phyloP scores from a whole-genome alignment of 768 basidiomycete species.

The Pisolithus microcarpus region DNA sequence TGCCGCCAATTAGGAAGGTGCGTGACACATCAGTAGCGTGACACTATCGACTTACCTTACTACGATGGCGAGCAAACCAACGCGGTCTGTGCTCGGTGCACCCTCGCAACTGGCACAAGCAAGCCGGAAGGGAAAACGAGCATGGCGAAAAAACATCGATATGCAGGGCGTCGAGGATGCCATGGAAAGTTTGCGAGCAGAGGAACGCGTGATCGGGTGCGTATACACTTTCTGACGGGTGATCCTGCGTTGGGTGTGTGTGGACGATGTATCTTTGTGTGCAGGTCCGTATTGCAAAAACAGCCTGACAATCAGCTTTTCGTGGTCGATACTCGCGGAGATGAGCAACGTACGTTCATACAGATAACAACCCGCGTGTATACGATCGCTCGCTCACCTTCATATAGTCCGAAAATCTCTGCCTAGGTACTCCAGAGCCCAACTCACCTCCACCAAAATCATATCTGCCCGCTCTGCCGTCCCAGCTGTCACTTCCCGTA shows the following conservation, averaged over 20 bases:
- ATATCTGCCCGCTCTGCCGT: conserved; percentile 82
- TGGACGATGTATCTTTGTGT: neutral
- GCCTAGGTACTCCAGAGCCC: conserved; percentile 45
- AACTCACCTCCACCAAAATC: conserved; percentile 68
- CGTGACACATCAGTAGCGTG: no score
- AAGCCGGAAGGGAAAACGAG: conserved; percentile 83
- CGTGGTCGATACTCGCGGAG: conserved; percentile 72
- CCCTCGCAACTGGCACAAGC: conserved; percentile 42
- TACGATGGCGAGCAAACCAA: neutral
- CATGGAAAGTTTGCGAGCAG: conserved; percentile 68
- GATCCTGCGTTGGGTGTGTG: conserved; percentile 1
- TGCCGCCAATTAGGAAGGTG: no score
- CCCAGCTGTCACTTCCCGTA: conserved; percentile 70
- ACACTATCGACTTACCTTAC: no score
- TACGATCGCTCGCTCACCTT: neutral
- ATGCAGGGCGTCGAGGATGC: conserved; percentile 71
- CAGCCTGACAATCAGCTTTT: conserved; percentile 71
- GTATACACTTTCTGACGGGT: conserved; percentile 15
- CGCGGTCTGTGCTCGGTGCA: conserved; percentile 15
- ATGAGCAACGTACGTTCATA: conserved; percentile 52
- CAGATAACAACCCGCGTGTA: neutral
- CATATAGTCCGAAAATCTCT: conserved; percentile 54
- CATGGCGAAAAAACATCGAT: conserved; percentile 93
- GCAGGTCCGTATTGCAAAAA: conserved; percentile 56
- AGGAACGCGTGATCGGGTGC: conserved; percentile 77